Evolutionary conservation across 345 rosid species (phyloP).

Genomic region (Syzygium oleosum): DNA sequence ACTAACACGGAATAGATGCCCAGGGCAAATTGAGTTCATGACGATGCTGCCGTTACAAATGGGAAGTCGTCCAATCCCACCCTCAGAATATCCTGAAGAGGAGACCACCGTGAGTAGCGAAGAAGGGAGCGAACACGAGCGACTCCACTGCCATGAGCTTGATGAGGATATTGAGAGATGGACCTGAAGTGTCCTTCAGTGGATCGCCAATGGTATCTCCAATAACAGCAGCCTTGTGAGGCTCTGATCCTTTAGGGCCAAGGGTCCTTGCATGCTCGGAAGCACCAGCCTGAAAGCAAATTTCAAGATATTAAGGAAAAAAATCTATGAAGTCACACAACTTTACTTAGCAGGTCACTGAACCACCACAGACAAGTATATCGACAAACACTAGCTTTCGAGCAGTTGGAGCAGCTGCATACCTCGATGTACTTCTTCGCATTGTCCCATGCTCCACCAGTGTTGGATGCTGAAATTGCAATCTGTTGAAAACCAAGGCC

Average conservation of each 20-base stretch:
- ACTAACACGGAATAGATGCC: neutral
- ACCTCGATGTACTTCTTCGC: constrained; percentile 17
- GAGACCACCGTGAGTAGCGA: constrained; percentile 34
- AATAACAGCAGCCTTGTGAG: constrained; percentile 18
- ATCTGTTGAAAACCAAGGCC: constrained; percentile 1
- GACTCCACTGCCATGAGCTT: constrained; percentile 44
- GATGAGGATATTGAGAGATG: constrained; percentile 39
- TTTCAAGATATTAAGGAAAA: neutral
- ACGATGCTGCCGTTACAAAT: neutral
- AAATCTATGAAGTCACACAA: neutral
- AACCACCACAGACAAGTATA: neutral
- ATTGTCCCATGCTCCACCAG: constrained; percentile 18
- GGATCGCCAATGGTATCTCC: constrained; percentile 13
- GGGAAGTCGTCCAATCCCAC: neutral
- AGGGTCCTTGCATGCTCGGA: constrained; percentile 13
- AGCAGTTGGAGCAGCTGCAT: neutral
- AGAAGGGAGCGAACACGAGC: constrained; percentile 41
- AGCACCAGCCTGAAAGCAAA: constrained; percentile 9
- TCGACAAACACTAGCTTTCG: neutral
- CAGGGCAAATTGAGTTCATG: neutral
- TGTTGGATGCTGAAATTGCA: constrained; percentile 12
- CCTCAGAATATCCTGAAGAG: constrained; percentile 24
- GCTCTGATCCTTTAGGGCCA: constrained; percentile 12
- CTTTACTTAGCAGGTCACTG: neutral
- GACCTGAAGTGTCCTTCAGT: constrained; percentile 21